A percentile compares a stretch with the other conserved stretches of the same genome.
Evolutionary conservation across 805 yeast genomes (phyloP).

Genomic region (Ogataea sp.): DNA sequence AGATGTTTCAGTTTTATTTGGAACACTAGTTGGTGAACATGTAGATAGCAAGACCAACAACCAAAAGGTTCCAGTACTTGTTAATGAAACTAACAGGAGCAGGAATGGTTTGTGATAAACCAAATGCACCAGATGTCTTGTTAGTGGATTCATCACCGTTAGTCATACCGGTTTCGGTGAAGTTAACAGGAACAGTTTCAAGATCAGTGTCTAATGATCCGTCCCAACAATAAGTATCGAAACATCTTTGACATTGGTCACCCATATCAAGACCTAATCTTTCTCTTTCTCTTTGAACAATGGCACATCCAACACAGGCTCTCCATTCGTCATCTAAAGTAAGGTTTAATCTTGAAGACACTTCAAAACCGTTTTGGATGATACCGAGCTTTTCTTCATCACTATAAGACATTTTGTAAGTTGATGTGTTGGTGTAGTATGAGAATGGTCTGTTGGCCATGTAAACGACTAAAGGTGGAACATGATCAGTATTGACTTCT

Average conservation of each 20-base stretch:
- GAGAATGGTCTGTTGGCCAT: slow-evolving; percentile 66
- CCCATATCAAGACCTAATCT: slow-evolving; percentile 50
- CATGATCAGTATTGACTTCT: slow-evolving; percentile 24
- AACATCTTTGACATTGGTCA: slow-evolving; percentile 68
- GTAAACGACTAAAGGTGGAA: slow-evolving; percentile 74
- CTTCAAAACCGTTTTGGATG: slow-evolving; percentile 69
- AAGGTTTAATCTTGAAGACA: slow-evolving; percentile 54
- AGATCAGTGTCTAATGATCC: slow-evolving; percentile 16
- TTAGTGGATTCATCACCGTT: not conserved
- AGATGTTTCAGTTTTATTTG: too few relatives aligned
- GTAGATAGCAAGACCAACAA: too few relatives aligned
- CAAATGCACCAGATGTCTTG: not conserved
- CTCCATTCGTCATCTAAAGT: slow-evolving; percentile 65
- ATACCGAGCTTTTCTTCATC: slow-evolving; percentile 49
- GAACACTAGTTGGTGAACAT: too few relatives aligned
- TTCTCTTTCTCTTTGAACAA: slow-evolving; percentile 71
- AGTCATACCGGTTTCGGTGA: slow-evolving; percentile 29
- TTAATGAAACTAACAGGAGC: too few relatives aligned
- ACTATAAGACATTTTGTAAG: slow-evolving; percentile 56
- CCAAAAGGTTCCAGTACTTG: too few relatives aligned
- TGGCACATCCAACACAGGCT: slow-evolving; percentile 76
- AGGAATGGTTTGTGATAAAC: too few relatives aligned
- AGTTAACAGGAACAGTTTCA: slow-evolving; percentile 21
- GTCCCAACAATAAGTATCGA: slow-evolving; percentile 59
- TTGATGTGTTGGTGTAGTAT: slow-evolving; percentile 62